Base-by-base conservation (phyloP, 2,329 filamentous ascomycete genomes). In the Colletotrichum costaricense region DNA sequence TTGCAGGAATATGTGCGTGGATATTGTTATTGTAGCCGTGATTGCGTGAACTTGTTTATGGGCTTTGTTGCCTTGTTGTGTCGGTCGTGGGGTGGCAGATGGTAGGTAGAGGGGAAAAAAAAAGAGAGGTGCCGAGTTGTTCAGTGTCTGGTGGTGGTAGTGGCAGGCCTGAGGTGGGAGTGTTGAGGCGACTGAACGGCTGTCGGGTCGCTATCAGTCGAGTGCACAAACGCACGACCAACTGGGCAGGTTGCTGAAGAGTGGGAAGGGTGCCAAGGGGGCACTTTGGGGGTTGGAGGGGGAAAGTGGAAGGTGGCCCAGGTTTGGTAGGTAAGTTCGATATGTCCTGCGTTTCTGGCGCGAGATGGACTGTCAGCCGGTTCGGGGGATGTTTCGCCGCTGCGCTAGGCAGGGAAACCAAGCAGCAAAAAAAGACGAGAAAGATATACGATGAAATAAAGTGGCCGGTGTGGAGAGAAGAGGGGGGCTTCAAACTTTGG, bases 211-310 rank as follows among this genome's bases (percentile, higher is more conserved):
- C 76, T 71, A 76, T 66, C 62, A 73, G 73, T 72, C 11, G 73
- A 75, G 69, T 35, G 67, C 54, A 64, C 72, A 46, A 46, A 63
- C 30, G 63, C 56, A 35, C 67, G 73, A 62, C 59, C 42, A 66
- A 67, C 73, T 66, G 59, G 58, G 58, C 70, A 65, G 71, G 77
- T 72, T 75, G 78, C 63, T 73, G 75, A 75, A 77, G 71, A 75
- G 74, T 74, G 75, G 72, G 70, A 74, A 68, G 63, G 63, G 38
- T 42, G 8, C 16, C 14, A 42, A 42, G 14, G 38, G 38, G 38
- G 38, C 38, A 42, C 38, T 42, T 42, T 42, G 38, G 38, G 49
- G 46, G 70, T n/a, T 49, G 42, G 42, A 49, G 42, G 74, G 74
- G 74, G 76, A 67, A 60, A 67, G 67, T 58, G 67, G 71, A 67